Evolutionary conservation across 495 filamentous ascomycete species (phyloP).

Genomic region (Neurospora cerealis): DNA sequence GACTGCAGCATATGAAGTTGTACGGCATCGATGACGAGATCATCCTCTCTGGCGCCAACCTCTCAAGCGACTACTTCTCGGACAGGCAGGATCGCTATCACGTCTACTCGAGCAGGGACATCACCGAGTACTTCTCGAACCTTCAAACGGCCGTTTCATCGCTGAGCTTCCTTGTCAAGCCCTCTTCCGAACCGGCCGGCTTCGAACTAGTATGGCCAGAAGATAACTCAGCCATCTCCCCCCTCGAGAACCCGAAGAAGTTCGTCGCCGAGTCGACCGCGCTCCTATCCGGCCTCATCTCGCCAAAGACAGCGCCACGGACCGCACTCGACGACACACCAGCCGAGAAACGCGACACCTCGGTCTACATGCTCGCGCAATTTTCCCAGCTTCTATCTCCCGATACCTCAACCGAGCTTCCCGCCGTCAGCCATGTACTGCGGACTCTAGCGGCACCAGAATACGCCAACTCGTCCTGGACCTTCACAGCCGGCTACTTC

Average conservation of each 20-base stretch:
- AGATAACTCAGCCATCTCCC: slow-evolving; percentile 60
- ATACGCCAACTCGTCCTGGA: slow-evolving; percentile 66
- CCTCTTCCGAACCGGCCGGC: slow-evolving; percentile 46
- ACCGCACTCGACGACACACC: slow-evolving; percentile 10
- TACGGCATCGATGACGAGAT: slow-evolving; percentile 96
- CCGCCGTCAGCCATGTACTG: slow-evolving; percentile 64
- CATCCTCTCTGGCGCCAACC: slow-evolving; percentile 88
- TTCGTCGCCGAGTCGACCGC: slow-evolving; percentile 61
- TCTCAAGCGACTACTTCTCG: slow-evolving; percentile 92
- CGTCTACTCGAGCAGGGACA: slow-evolving; percentile 64
- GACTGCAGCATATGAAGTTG: slow-evolving; percentile 97
- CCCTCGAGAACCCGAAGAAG: slow-evolving; percentile 53
- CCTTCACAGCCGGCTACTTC: slow-evolving; percentile 97
- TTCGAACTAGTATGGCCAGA: slow-evolving; percentile 73
- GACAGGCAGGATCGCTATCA: slow-evolving; percentile 94
- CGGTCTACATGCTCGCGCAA: slow-evolving; percentile 76
- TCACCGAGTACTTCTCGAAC: slow-evolving; percentile 72
- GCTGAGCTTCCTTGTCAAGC: slow-evolving; percentile 71
- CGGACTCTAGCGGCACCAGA: slow-evolving; percentile 48
- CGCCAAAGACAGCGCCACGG: slow-evolving; percentile 17
- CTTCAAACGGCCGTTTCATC: slow-evolving; percentile 69
- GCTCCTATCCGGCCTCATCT: slow-evolving; percentile 55
- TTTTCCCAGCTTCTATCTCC: slow-evolving; percentile 73
- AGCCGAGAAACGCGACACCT: slow-evolving; percentile 43
- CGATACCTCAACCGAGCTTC: slow-evolving; percentile 80